A percentile compares a stretch with the other conserved stretches of the same genome.
phyloP scores from a whole-genome alignment of 2,329 filamentous ascomycete genomes.

The Trichoderma sp. region DNA sequence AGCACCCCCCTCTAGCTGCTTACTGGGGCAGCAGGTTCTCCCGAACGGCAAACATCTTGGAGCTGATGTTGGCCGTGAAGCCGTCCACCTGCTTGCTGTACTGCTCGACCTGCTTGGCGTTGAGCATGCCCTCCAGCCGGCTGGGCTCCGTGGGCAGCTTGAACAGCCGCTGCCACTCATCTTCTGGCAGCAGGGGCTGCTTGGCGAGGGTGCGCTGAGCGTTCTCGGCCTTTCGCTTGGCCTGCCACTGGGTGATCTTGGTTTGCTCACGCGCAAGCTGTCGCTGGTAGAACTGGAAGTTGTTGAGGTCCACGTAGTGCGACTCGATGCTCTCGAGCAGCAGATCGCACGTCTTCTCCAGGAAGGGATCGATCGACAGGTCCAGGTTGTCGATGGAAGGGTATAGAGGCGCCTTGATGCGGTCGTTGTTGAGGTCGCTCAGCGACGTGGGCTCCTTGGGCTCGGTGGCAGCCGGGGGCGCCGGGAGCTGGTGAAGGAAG shows the following conservation, averaged over 20 bases:
- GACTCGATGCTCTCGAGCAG: slow-evolving; percentile 95
- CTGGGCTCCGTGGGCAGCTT: slow-evolving; percentile 96
- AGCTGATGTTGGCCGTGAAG: slow-evolving; percentile 86
- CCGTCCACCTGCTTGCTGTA: slow-evolving; percentile 97
- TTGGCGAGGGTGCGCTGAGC: slow-evolving; percentile 81
- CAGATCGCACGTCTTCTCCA: slow-evolving; percentile 97
- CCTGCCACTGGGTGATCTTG: slow-evolving; percentile 96
- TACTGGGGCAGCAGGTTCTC: slow-evolving; percentile 65
- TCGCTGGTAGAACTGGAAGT: slow-evolving; percentile 95
- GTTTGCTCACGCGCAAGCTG: slow-evolving; percentile 90
- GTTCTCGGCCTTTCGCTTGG: slow-evolving; percentile 96
- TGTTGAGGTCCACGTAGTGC: slow-evolving; percentile 98
- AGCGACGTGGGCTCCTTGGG: slow-evolving; percentile 78
- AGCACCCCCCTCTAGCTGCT: slow-evolving; percentile 2
- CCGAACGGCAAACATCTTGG: slow-evolving; percentile 98
- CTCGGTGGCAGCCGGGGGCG: slow-evolving; percentile 62
- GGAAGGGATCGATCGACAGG: slow-evolving; percentile 92
- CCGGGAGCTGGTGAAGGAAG: slow-evolving; percentile 89
- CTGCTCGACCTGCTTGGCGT: slow-evolving; percentile 94
- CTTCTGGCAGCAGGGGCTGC: slow-evolving; percentile 85
- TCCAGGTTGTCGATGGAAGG: slow-evolving; percentile 90
- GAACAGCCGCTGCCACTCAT: slow-evolving; percentile 98
- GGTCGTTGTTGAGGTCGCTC: slow-evolving; percentile 70
- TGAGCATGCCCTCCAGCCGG: slow-evolving; percentile 89
- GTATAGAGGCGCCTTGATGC: slow-evolving; percentile 67